Percentiles rank a stretch among this genome's conserved stretches.
Conservation (phyloP, 306 rosid species). For the Corylus americana region DNA sequence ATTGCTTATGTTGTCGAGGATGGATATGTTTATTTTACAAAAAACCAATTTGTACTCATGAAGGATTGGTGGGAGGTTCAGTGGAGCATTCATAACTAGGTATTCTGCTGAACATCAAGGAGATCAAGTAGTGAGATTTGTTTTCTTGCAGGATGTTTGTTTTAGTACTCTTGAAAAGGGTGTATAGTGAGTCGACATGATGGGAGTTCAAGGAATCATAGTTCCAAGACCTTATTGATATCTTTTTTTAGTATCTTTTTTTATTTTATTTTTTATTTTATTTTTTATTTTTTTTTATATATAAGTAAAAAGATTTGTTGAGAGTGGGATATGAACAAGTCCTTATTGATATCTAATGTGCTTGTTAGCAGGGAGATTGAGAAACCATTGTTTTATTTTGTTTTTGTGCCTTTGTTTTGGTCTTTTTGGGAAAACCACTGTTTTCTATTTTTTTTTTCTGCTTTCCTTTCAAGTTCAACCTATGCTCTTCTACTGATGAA, state of each 20-base stretch:
- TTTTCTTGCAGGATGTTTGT: not conserved
- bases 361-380: not conserved
- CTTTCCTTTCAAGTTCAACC: not conserved
- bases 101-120: not conserved
- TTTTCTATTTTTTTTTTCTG: not conserved
- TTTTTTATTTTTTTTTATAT: no score
- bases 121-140: not conserved
- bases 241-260: not conserved
- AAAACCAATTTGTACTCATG: not conserved
- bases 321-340: not conserved
- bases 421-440: not conserved
- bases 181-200: not conserved
- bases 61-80: not conserved
- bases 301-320: no score
- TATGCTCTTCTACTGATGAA: not conserved
- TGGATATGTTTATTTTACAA: not conserved
- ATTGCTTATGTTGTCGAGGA: not conserved
- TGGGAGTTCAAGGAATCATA: conserved; percentile 4
- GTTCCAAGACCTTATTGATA: not conserved
- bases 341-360: not conserved
- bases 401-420: not conserved
- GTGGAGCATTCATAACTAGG: not conserved
- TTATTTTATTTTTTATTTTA: no score
- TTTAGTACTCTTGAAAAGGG: not conserved
- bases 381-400: not conserved